Base-by-base conservation (phyloP, 2,329 filamentous ascomycete species). In the Diplodia sapinea region DNA sequence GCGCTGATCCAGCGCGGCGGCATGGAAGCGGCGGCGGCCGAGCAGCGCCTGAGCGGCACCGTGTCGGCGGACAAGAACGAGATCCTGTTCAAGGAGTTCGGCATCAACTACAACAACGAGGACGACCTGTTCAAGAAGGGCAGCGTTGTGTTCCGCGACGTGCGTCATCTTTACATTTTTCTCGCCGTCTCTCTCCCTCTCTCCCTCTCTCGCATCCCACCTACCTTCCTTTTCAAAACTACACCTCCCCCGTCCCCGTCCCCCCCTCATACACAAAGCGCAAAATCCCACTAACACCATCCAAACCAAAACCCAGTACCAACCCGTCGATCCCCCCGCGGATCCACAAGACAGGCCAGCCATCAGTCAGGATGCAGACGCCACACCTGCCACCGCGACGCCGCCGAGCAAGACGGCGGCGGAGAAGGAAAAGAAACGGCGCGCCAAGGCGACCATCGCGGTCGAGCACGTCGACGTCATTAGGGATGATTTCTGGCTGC, bases 21-120 rank as follows among this genome's bases (percentile, higher is more conserved):
- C 0, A 86, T 95, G 82, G 89, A 87, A 64, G 86, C 88, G 36
- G 90, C 89, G 62, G 90, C 92, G 68, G 95, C 95, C 0, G 94
- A 98, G 77, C 86, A 90, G 74, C 86, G 87, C 68, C 85, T 99
- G 54, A 89, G 91, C 1, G 94, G 94, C 3, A 96, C 93, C 0
- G 80, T 96, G 1, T 87, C 94, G 3, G 84, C 88, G 2, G 93
- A 98, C 74, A 99, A 99, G 82, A 95, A 99, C 75, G 95, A 99
- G 82, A 96, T 99, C 23, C 82, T 99, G 15, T 99, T 95, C 78
- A 91, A 89, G 1, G 86, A 86, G 31, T 98, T 97, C 78, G 87
- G 89, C 2, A 94, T 98, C 76, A 99, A 99, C 80, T 99, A 99
- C 81, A 99, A 99, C 79, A 95, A 97, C 72, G 95, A 99, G 78